Base-by-base conservation (phyloP, 1,284 basidiomycete species). In the Cystobasidium pallidum region DNA sequence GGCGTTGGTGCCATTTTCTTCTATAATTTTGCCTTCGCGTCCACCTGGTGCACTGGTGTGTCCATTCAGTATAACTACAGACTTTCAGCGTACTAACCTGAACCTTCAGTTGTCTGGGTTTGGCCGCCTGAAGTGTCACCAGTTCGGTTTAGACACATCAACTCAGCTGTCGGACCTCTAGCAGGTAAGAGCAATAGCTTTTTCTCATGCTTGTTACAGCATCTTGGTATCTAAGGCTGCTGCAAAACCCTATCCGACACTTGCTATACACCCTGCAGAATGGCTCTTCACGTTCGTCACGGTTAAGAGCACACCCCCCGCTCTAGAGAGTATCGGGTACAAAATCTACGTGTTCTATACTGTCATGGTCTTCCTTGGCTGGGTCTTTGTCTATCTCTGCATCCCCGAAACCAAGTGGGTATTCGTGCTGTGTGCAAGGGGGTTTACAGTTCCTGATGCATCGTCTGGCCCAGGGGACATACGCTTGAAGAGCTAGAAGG, bases 221-320 rank as follows among this genome's bases (percentile, higher is more conserved):
- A 39, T 39, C 36, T 39, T 39, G 36, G 36, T 39, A 13, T 39
- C 36, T 41, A 41, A 7, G 39, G 39, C 39, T 41, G 15, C 7
- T 15, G 39, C 39, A 41, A 2, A 15, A 21, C 49, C 32, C 24
- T 24, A 19, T 28, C 32, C 1, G 19, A 39, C 36, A 39, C 13
- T 39, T 13, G 13, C 13, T 39, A 39, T 39, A 39, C 6, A 7
- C 36, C 13, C n/a, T 13, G 24, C 39, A 43, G 62, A 67, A 55
- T 67, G 66, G 66, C 66, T 67, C 32, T 67, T 67, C 39, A 67
- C 66, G 21, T 67, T 67, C n/a, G 66, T 67, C 15, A 67, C 66
- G 2, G 66, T 67, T 15, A 67, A 67, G 28, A 55, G 49, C 8
- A 67, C 66, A n/a, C 66, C 66, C 8, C 66, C 66, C 4, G 66